Base-by-base conservation (phyloP, 768 basidiomycete species). In the Mycena crocata region DNA sequence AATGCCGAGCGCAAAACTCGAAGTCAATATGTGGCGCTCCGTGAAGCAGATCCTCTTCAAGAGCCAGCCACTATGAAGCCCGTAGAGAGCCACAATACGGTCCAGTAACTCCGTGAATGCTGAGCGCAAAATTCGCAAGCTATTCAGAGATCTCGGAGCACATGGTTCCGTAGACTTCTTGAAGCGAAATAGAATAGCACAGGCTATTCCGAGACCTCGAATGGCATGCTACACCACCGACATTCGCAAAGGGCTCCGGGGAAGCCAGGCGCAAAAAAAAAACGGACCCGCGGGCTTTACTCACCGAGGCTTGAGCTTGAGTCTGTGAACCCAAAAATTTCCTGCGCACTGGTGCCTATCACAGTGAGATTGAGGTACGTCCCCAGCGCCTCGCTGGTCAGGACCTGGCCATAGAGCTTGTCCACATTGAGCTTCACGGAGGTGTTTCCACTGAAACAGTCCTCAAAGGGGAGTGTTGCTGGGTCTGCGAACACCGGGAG, bases 361-460 rank as follows among this genome's bases (percentile, higher is more conserved):
- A 95, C 81, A 2, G 90, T 92, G 72, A 96, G 82, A 74, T 93
- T 92, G 66, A 96, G 78, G 69, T 83, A 85, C 12, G 74, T 78
- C 3, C 81, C 84, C 39, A 80, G 74, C 23, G 78, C 75, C 14
- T 80, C 78, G 50, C 80, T 80, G 31, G 84, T 78, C 26, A 87
- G 78, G 62, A 92, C 83, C 76, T 95, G 93, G 24, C 86, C 91
- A 74, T 92, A 95, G 46, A 95, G 88, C 34, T 86, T 85, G 65
- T 87, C 83, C 62, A 94, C 84, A 34, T 86, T 81, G 78, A 94
- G 83, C 75, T 90, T 91, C 76, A 84, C 84, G 46, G 83, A 76
- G 34, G 73, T 69, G 77, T 85, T 84, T 62, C 84, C 83, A 28
- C 80, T 75, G 77, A 88, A 93, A 78, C 93, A 95, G 76, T 93